A percentile compares a stretch with the other conserved stretches of the same genome.
Conservation (phyloP, 1,139 yeast species). For the Saccharomyces pastorianus region DNA sequence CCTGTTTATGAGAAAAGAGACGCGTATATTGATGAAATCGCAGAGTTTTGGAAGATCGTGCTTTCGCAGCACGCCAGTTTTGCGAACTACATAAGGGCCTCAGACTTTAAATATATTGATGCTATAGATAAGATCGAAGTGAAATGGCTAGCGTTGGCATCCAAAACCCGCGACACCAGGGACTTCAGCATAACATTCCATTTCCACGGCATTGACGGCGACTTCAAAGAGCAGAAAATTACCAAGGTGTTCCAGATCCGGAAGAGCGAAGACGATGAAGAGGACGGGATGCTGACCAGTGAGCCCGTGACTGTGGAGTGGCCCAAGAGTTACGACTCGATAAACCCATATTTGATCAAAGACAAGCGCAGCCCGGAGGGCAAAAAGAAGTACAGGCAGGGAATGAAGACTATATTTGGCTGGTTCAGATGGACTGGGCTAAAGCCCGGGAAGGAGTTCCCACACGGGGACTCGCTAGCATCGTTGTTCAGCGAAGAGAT, state of each 20-base stretch:
- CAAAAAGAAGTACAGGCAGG: slow-evolving; percentile 53
- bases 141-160: slow-evolving; percentile 31
- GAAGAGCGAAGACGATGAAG: slow-evolving; percentile 12
- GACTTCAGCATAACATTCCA: slow-evolving; percentile 47
- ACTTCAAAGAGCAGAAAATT: slow-evolving; percentile 44
- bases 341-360: slow-evolving; percentile 45
- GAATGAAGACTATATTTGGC: slow-evolving; percentile 68
- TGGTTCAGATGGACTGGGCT: slow-evolving; percentile 72
- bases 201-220: slow-evolving; percentile 37
- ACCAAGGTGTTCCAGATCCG: slow-evolving; percentile 44
- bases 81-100: slow-evolving; percentile 58
- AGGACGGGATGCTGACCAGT: slow-evolving; percentile 38
- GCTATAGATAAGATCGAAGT: slow-evolving; percentile 50
- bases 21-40: slow-evolving; percentile 39
- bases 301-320: slow-evolving; percentile 45
- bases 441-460: slow-evolving; percentile 65
- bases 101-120: slow-evolving; percentile 63
- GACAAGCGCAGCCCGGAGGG: slow-evolving; percentile 42
- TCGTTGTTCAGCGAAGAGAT: slow-evolving; percentile 56
- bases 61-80: slow-evolving; percentile 70
- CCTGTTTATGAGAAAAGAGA: slow-evolving; percentile 46
- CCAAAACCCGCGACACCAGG: slow-evolving; percentile 6
- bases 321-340: slow-evolving; percentile 49
- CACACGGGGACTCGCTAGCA: slow-evolving; percentile 65
- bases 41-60: slow-evolving; percentile 70